Percentiles rank a stretch among this genome's conserved stretches.
Conservation (phyloP, 306 rosid genomes). For the Cucurbita argyrosperma region DNA sequence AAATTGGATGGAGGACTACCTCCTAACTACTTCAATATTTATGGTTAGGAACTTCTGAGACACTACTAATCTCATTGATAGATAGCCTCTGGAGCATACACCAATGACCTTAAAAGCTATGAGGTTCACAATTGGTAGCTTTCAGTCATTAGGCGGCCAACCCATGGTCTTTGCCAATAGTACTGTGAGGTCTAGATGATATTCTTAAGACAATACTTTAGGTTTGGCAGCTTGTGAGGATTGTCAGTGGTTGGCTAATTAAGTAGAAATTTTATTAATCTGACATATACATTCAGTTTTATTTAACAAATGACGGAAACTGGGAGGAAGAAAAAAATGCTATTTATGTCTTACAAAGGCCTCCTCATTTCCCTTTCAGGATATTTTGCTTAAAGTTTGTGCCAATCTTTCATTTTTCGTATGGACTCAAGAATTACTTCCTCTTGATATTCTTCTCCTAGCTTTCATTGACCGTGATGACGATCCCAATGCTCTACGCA, state of each 20-base stretch:
- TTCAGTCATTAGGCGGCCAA: too few species aligned
- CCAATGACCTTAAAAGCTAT: not conserved
- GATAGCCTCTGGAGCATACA: not conserved
- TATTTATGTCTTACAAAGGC: not conserved
- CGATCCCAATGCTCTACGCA: constrained; percentile 92
- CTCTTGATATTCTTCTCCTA: constrained; percentile 84
- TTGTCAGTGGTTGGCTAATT: too few species aligned
- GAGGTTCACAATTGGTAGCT: too few species aligned
- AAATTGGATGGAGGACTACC: not conserved
- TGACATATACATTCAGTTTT: not conserved
- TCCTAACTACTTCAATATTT: not conserved
- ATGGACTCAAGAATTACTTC: constrained; percentile 90
- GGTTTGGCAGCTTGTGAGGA: too few species aligned
- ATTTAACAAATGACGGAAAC: not conserved
- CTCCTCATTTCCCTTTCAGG: constrained; percentile 32
- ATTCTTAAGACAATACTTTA: too few species aligned
- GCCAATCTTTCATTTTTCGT: constrained; percentile 73
- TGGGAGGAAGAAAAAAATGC: not conserved
- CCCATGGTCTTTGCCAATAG: too few species aligned
- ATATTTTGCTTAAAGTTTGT: constrained; percentile 67
- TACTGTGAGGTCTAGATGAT: too few species aligned
- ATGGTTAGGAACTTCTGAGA: not conserved
- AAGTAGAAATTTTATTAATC: too few species aligned
- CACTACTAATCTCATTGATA: not conserved
- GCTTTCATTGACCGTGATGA: constrained; percentile 96